These are phyloP conservation scores for Melampsora americana DNA, from an alignment of 1,284 basidiomycete genomes.

Conservation along the genomic window DNA sequence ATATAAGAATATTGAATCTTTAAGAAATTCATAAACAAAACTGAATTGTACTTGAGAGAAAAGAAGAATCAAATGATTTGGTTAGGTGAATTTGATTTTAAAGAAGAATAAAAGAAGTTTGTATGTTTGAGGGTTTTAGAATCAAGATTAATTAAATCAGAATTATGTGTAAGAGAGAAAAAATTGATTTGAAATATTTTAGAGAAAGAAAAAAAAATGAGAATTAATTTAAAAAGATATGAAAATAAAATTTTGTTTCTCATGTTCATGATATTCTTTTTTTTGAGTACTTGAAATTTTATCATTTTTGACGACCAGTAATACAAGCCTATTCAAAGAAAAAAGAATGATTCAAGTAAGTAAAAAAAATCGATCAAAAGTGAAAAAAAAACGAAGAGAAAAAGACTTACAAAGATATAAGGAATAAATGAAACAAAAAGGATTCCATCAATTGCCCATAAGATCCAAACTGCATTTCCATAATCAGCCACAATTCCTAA, in stretches of 20 bases:
- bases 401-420: slow-evolving; percentile 12
- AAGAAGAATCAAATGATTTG: too few relatives aligned
- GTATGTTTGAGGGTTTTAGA: too few relatives aligned
- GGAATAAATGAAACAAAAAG: slow-evolving; percentile 14
- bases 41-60: too few relatives aligned
- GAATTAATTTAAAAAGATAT: neutral
- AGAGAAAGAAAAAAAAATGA: neutral
- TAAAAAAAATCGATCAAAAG: neutral
- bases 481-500: slow-evolving; percentile 18
- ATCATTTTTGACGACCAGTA: neutral
- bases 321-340: neutral
- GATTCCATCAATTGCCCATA: slow-evolving; percentile 23
- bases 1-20: too few relatives aligned
- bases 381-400: neutral
- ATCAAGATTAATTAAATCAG: too few relatives aligned
- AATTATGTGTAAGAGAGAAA: too few relatives aligned
- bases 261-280: neutral
- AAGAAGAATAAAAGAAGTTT: too few relatives aligned
- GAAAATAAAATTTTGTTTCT: neutral
- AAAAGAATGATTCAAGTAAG: neutral
- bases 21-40: too few relatives aligned
- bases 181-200: neutral
- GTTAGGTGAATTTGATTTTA: too few relatives aligned
- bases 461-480: slow-evolving; percentile 37
- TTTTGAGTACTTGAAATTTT: neutral